Evolutionary conservation across 768 basidiomycete genomes (phyloP).

Genomic region (Sarcodon aspratus): DNA sequence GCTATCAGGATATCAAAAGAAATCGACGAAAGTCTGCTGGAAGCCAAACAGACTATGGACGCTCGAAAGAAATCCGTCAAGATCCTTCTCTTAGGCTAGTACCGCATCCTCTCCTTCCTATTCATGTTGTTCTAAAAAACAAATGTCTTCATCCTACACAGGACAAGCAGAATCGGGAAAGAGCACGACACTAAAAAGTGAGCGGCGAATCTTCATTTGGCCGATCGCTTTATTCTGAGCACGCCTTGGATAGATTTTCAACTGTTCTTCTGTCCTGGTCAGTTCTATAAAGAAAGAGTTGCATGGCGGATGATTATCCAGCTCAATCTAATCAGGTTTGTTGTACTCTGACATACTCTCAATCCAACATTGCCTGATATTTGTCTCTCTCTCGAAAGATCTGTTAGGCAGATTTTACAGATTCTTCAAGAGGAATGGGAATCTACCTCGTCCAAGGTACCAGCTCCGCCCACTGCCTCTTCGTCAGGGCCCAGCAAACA

Average conservation of each 20-base stretch:
- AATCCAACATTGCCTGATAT: neutral
- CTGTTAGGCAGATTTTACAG: conserved; percentile 45
- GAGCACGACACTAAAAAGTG: conserved; percentile 24
- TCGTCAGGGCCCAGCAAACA: conserved; percentile 11
- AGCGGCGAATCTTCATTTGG: conserved; percentile 2
- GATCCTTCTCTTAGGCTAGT: conserved; percentile 42
- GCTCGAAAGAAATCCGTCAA: conserved; percentile 39
- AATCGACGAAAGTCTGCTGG: conserved; percentile 37
- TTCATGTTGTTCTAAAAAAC: neutral
- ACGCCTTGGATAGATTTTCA: conserved; percentile 43
- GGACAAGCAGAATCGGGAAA: conserved; percentile 56
- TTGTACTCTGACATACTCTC: neutral
- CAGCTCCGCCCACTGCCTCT: conserved; percentile 11
- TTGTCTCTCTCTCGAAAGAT: conserved; percentile 21
- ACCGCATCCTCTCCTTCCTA: neutral
- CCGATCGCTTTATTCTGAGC: neutral
- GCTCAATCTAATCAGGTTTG: conserved; percentile 55
- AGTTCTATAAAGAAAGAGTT: conserved; percentile 43
- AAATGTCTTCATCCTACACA: conserved; percentile 9
- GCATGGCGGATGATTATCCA: conserved; percentile 59
- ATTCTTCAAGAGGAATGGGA: conserved; percentile 37
- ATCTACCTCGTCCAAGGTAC: conserved; percentile 15
- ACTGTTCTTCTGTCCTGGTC: conserved; percentile 48
- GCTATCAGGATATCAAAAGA: conserved; percentile 31
- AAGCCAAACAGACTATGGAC: conserved; percentile 33